Base-by-base conservation (phyloP, 78 protist genomes). In the Dictyostelium capitatum region DNA sequence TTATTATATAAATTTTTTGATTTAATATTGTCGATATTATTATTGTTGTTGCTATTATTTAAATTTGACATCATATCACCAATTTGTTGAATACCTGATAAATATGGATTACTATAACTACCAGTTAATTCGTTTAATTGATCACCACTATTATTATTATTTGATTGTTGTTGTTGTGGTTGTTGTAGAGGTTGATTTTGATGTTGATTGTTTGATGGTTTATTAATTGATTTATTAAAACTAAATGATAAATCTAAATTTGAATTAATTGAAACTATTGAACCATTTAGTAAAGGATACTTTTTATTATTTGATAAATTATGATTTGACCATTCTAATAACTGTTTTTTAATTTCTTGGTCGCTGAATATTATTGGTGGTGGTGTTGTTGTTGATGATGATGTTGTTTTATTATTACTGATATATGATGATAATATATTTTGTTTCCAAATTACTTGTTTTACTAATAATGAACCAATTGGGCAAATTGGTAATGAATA, bases 401-500 rank as follows among this genome's bases (percentile, higher is more conserved):
- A 32, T 6, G 0, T 11, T 12, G 14, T 12, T n/a, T 50, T 3
- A 19, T 79, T 32, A 15, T 50, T 30, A 20, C 23, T 19, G 19
- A 74, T 43, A 23, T 25, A 83, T 23, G n/a, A 6, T 0, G 65
- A 54, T 28, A 51, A 14, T 57, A 20, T 12, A 85, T 75, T 85
- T 15, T 32, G 77, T 74, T 75, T 78, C 65, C 69, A 85, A 5
- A 74, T 14, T 0, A 85, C 77, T 48, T 85, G 92, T 19, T 41
- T 15, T 2, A 75, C 37, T 17, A 46, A 4, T 6, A 85, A 23
- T 30, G 48, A 17, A 12, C 53, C 23, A 6, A 85, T 85, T 37
- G 79, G 79, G 46, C 92, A 85, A 8, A 85, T 23, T 25, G 92
- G 92, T 23, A 85, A 15, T 59, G 92, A 46, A 48, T 85, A 78